Base-by-base conservation (phyloP, 2,329 filamentous ascomycete species). In the Neonectria hederae region DNA sequence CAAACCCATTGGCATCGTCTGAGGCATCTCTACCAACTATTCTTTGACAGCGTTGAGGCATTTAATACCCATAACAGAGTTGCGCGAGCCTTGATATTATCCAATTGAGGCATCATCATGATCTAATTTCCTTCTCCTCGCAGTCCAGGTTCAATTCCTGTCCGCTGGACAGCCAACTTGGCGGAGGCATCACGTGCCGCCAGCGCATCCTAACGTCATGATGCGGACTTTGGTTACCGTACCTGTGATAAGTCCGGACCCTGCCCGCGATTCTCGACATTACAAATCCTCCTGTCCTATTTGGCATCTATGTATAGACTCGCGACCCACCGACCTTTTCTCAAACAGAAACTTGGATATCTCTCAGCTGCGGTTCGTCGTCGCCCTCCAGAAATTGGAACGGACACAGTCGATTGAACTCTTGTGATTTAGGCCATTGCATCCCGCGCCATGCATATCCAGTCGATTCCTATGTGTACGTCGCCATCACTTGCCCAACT, bases 401-500 rank as follows among this genome's bases (percentile, higher is more conserved):
- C 11, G 8, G 17, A 4, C 1, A 48, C 13, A 26, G 24, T 49
- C 10, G 38, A 19, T 49, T 71, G 19, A 65, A 42, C 56, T 28
- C 28, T 9, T 56, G 54, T 52, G 62, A 40, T 48, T 48, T 65
- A 71, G 66, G 30, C 51, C 32, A 62, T 69, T 48, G 51, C 68
- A 63, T 72, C 72, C 32, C 69, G 75, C 72, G 66, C 70, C 70
- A 96, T 96, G 92, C 92, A 95, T 87, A 91, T 95, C 82, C 87
- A 92, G 80, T 92, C 91, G 71, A 95, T 96, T 80, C 92, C 92
- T 62, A 95, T 96, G 92, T 95, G 92, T 94, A 87, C 76, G 89
- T 83, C n/a, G 24, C 54, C 7, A 21, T 17, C 21, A 10, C 53
- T 32, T 8, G 30, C 28, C 62, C 28, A 28, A 30, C 32, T 38